Conservation (phyloP, 2,329 filamentous ascomycete genomes). For the Trichoderma sp. region DNA sequence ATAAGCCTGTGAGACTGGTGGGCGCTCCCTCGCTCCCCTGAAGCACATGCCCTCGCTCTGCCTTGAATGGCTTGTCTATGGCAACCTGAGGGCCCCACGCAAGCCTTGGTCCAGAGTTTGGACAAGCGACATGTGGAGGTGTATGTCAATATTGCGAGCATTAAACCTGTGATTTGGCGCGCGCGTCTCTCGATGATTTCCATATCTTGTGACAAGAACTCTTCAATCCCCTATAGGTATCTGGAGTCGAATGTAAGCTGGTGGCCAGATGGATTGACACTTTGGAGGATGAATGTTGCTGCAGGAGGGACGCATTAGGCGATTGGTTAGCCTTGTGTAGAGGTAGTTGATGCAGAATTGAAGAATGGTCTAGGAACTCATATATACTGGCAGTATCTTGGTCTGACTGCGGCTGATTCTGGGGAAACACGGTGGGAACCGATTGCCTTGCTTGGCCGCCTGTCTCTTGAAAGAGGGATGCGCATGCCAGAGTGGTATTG, state of each 20-base stretch:
- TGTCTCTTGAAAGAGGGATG: neutral
- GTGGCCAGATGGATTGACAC: slow-evolving; percentile 9
- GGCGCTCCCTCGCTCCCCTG: neutral
- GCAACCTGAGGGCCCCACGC: neutral
- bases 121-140: neutral
- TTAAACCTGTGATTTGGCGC: neutral
- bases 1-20: slow-evolving; percentile 14
- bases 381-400: neutral
- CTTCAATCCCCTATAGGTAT: neutral
- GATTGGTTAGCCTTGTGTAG: slow-evolving; percentile 27
- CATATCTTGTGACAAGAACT: neutral
- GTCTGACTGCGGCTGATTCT: neutral
- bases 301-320: slow-evolving; percentile 16
- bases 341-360: slow-evolving; percentile 25
- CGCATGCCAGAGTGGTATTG: neutral
- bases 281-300: slow-evolving; percentile 9
- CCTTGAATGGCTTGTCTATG: neutral
- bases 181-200: neutral
- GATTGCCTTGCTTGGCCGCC: neutral
- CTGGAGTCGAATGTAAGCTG: slow-evolving; percentile 7
- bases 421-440: neutral
- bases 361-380: slow-evolving; percentile 20
- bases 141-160: neutral
- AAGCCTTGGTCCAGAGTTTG: neutral
- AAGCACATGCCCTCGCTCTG: neutral